Evolutionary conservation across 2,329 filamentous ascomycete genomes (phyloP), one percentile per base, ranked within the genome.

Genomic region (Penicillium psychrosexuale): DNA sequence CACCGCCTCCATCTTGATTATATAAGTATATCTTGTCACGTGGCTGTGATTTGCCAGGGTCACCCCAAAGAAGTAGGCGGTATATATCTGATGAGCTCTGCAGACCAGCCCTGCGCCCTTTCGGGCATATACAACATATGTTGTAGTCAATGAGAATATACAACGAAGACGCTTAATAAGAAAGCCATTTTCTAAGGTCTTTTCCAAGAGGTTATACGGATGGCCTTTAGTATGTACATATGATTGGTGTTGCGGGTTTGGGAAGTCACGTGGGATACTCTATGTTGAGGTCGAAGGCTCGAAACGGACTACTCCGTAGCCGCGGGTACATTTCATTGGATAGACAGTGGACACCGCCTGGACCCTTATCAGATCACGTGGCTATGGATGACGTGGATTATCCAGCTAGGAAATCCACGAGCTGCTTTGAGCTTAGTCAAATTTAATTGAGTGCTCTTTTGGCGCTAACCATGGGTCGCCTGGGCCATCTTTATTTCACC

Each of bases 1-100:
- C 51, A 67, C 64, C 65, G 63, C 65, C 11, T 17, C 4, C 0
- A n/a, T 42, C 15, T 5, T 11, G 15, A 15, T 48, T 45, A 51
- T 30, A 2, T 51, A 30, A 57, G 13, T 13, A 34, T 11, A 1
- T 2, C 0, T 4, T n/a, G 22, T 45, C 43, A 45, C 30, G 17
- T 45, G 43, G 1, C 30, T 8, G 5, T 0, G 8, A 22, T 22
- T 4, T 45, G 42, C 42, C n/a, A 15, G 3, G 7, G 17, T 7
- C 43, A 11, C 0, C 19, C 30, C 2, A n/a, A 34, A 45, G 3
- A n/a, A 8, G 43, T 45, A 45, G 19, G 30, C 43, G 43, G 43
- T 43, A 22, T 15, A 12, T 12, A 3, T 30, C 19, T n/a, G 39
- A 15, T n/a, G 39, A 42, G 13, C 8, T n/a, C 38, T n/a, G 15